Conservation (phyloP, 345 rosid species). For the Streptanthus diversifolius region DNA sequence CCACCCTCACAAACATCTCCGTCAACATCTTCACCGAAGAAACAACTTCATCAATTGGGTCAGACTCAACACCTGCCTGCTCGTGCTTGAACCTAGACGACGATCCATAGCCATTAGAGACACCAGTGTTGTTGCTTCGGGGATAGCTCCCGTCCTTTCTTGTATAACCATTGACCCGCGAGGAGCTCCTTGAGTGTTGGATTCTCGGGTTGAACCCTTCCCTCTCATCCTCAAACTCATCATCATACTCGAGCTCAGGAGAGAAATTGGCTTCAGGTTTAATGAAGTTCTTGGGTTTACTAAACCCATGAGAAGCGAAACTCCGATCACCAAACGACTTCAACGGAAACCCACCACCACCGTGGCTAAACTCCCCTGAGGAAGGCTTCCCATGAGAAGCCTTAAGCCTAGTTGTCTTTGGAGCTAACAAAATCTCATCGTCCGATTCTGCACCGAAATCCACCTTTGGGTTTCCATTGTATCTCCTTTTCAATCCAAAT, state of each 20-base stretch:
- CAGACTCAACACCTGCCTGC: conserved; percentile 38
- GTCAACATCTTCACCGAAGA: conserved; percentile 51
- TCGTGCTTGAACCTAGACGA: conserved; percentile 36
- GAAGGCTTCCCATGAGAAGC: conserved; percentile 27
- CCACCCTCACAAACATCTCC: conserved; percentile 55
- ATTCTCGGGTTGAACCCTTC: conserved; percentile 29
- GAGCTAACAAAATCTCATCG: conserved; percentile 35
- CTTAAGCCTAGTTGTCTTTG: conserved; percentile 31
- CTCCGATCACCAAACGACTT: conserved; percentile 48
- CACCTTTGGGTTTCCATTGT: conserved; percentile 28
- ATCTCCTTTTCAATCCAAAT: conserved; percentile 33
- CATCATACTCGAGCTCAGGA: conserved; percentile 29
- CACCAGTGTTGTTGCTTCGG: neutral
- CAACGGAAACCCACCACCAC: conserved; percentile 45
- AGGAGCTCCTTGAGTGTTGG: conserved; percentile 26
- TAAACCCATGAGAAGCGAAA: conserved; percentile 32
- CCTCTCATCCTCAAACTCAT: conserved; percentile 36
- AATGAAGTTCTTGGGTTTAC: conserved; percentile 32
- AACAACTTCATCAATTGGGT: conserved; percentile 52
- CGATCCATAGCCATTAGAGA: conserved; percentile 36
- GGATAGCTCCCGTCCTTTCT: conserved; percentile 30
- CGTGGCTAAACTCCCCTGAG: conserved; percentile 21
- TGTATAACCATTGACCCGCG: neutral
- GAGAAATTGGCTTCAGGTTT: conserved; percentile 35
- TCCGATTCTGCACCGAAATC: conserved; percentile 35